phyloP scores from a whole-genome alignment of 208 protist genomes.

The Wallacemonas sp. region DNA sequence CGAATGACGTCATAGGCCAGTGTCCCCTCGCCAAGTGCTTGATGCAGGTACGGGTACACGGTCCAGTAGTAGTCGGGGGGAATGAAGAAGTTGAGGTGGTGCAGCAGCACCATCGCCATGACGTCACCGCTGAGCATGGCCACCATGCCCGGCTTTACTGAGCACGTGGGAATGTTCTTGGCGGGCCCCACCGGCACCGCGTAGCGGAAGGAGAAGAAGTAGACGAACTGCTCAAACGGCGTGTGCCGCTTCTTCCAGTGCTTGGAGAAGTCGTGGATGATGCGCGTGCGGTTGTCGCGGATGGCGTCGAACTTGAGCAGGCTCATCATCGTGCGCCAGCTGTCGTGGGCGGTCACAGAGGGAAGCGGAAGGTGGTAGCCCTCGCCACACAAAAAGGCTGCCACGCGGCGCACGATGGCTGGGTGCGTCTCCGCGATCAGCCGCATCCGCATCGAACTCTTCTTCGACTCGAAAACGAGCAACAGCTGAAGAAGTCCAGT shows the following conservation, averaged over 20 bases:
- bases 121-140: slow-evolving; percentile 76
- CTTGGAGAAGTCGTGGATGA: slow-evolving; percentile 87
- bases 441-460: slow-evolving; percentile 80
- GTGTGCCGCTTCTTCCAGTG: slow-evolving; percentile 76
- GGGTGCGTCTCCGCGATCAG: slow-evolving; percentile 65
- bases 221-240: slow-evolving; percentile 87
- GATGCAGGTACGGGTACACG: slow-evolving; percentile 71
- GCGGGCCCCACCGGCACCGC: slow-evolving; percentile 35
- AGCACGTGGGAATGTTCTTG: slow-evolving; percentile 82
- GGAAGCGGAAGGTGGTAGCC: slow-evolving; percentile 79
- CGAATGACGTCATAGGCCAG: slow-evolving; percentile 57
- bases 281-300: slow-evolving; percentile 80
- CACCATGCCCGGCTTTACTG: slow-evolving; percentile 79
- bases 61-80: slow-evolving; percentile 87
- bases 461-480: slow-evolving; percentile 77
- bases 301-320: slow-evolving; percentile 84
- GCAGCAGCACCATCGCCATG: slow-evolving; percentile 65
- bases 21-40: slow-evolving; percentile 43
- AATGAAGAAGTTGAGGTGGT: slow-evolving; percentile 78
- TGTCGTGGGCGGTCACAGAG: slow-evolving; percentile 67
- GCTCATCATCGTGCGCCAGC: slow-evolving; percentile 60
- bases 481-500: slow-evolving; percentile 59
- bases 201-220: slow-evolving; percentile 81
- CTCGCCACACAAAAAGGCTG: slow-evolving; percentile 79
- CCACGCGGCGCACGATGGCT: slow-evolving; percentile 41